Conservation (phyloP, 2,329 filamentous ascomycete genomes). For the Pseudocercospora ulei region DNA sequence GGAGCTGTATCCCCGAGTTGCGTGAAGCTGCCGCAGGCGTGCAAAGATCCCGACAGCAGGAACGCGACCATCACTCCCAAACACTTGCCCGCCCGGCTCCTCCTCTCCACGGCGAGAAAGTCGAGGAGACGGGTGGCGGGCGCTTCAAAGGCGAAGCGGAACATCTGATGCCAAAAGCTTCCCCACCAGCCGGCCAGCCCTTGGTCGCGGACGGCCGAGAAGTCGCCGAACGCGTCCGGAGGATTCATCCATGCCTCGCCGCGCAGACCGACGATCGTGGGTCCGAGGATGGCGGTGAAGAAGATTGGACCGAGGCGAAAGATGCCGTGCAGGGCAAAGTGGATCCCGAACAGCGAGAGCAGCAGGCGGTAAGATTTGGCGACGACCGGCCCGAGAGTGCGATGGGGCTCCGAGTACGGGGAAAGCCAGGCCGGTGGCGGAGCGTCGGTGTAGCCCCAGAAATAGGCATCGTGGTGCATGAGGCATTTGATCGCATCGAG, state of each 20-base stretch:
- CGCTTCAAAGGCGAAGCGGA: constrained; percentile 61
- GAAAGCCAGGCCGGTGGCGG: constrained; percentile 38
- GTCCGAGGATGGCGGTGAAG: constrained; percentile 50
- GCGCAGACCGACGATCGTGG: constrained; percentile 51
- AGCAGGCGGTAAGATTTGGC: constrained; percentile 50
- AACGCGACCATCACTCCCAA: constrained; percentile 51
- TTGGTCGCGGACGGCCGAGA: constrained; percentile 50
- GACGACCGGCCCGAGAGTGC: constrained; percentile 33
- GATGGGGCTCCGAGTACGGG: constrained; percentile 31
- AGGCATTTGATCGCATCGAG: constrained; percentile 61
- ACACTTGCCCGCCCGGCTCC: constrained; percentile 34
- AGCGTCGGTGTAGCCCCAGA: constrained; percentile 42
- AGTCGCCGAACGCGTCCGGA: constrained; percentile 46
- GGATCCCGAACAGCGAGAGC: constrained; percentile 49
- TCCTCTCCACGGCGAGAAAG: constrained; percentile 28
- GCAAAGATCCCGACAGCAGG: constrained; percentile 56
- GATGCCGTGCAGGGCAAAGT: constrained; percentile 51
- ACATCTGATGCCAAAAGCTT: constrained; percentile 82
- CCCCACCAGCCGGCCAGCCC: constrained; percentile 78
- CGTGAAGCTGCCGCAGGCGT: constrained; percentile 60
- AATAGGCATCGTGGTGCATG: constrained; percentile 71
- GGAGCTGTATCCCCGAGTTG: constrained; percentile 53
- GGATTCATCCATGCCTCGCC: constrained; percentile 54
- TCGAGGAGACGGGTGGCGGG: constrained; percentile 46
- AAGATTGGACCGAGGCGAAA: constrained; percentile 54